A percentile compares a stretch with the other conserved stretches of the same genome.
These are phyloP conservation scores for Prunella vulgaris DNA, from an alignment of 257 asterid genomes.

Conservation along the genomic window DNA sequence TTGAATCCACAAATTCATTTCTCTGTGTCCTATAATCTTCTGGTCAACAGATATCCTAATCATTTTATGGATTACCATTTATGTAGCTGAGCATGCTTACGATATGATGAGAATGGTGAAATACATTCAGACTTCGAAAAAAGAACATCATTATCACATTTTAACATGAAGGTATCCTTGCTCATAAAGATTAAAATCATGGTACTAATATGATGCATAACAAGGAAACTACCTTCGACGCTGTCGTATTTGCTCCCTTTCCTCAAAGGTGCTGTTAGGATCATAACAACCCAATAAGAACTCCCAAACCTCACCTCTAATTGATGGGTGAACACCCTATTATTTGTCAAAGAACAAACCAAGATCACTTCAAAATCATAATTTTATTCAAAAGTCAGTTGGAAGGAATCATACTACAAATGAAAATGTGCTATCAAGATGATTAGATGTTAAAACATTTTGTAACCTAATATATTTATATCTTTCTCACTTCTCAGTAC, in stretches of 20 bases:
- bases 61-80: not conserved
- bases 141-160: not conserved
- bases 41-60: not conserved
- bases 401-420: not conserved
- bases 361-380: constrained; percentile 21
- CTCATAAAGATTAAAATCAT: not conserved
- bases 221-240: constrained; percentile 56
- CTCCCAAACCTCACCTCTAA: constrained; percentile 99
- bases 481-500: not conserved
- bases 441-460: not conserved
- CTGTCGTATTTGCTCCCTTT: constrained; percentile 66
- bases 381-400: constrained; percentile 9
- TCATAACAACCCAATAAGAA: constrained; percentile 89
- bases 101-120: not conserved
- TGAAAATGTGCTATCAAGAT: constrained; percentile 5
- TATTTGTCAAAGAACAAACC: constrained; percentile 18
- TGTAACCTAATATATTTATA: not conserved
- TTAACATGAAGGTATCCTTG: constrained; percentile 2
- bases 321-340: constrained; percentile 95
- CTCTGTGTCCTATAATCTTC: constrained; percentile 3
- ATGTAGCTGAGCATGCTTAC: constrained; percentile 6
- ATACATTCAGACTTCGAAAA: constrained; percentile 4
- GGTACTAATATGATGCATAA: not conserved
- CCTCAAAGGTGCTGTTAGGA: constrained; percentile 81
- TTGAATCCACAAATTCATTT: not conserved